Conservation (phyloP, 2,329 filamentous ascomycete species). For the Fusarium sp. region DNA sequence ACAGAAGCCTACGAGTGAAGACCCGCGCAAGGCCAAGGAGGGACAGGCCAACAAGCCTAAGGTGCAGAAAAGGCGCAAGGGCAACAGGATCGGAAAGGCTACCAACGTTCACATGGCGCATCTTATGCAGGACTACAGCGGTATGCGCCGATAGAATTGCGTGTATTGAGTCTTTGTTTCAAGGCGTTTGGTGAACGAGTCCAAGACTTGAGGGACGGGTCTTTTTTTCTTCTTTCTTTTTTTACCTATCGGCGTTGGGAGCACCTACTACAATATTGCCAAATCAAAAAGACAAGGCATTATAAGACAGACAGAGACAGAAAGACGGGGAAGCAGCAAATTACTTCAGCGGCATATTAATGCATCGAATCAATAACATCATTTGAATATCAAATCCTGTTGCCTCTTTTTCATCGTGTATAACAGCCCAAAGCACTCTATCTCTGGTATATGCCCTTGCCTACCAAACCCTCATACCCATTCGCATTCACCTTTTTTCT, state of each 20-base stretch:
- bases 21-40: slow-evolving; percentile 66
- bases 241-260: slow-evolving; percentile 23
- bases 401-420: not conserved
- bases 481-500: slow-evolving; percentile 14
- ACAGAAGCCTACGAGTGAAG: slow-evolving; percentile 86
- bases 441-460: not conserved
- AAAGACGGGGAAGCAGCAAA: slow-evolving; percentile 21
- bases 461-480: not conserved
- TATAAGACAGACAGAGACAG: slow-evolving; percentile 11
- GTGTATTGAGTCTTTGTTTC: slow-evolving; percentile 9
- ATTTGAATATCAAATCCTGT: slow-evolving; percentile 9
- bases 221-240: not conserved
- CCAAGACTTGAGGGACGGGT: slow-evolving; percentile 3
- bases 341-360: slow-evolving; percentile 26
- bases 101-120: slow-evolving; percentile 90
- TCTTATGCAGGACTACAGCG: slow-evolving; percentile 79
- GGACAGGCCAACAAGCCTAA: slow-evolving; percentile 68
- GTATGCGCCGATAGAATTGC: slow-evolving; percentile 55
- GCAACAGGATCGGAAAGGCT: slow-evolving; percentile 79
- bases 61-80: slow-evolving; percentile 77
- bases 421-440: not conserved
- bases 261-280: slow-evolving; percentile 14
- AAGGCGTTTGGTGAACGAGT: slow-evolving; percentile 28
- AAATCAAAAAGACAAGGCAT: slow-evolving; percentile 21
- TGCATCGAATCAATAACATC: slow-evolving; percentile 22